phyloP scores from a whole-genome alignment of 169 alveolate genomes.

The Eimeria sp. region DNA sequence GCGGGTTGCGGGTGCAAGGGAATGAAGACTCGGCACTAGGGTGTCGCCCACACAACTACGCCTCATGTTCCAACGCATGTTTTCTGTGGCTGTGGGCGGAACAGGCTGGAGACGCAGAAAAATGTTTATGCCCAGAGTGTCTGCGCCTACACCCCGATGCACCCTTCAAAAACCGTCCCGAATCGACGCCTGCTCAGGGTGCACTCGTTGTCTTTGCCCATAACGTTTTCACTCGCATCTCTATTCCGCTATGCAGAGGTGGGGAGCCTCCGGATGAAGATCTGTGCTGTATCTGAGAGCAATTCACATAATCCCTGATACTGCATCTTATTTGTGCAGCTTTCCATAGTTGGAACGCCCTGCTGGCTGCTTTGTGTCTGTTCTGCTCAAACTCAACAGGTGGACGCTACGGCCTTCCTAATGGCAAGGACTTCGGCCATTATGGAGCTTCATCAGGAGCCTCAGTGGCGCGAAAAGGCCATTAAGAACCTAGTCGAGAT shows the following conservation, averaged over 20 bases:
- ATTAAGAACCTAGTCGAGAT: conserved; percentile 69
- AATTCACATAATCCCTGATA: neutral
- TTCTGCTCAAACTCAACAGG: neutral
- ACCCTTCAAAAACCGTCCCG: conserved; percentile 59
- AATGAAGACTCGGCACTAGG: conserved; percentile 1
- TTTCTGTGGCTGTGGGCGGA: neutral
- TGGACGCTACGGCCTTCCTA: conserved; percentile 70
- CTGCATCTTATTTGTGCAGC: neutral
- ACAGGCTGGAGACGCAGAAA: conserved; percentile 85
- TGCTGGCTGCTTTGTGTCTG: neutral
- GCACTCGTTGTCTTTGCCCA: conserved; percentile 76
- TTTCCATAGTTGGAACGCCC: neutral
- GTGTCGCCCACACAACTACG: neutral
- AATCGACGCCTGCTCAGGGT: conserved; percentile 77
- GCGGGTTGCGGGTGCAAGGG: neutral
- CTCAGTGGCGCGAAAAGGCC: conserved; percentile 69
- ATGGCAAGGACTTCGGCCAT: conserved; percentile 75
- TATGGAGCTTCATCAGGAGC: conserved; percentile 78
- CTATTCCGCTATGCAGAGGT: conserved; percentile 82
- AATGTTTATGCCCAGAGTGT: conserved; percentile 86
- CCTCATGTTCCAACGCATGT: neutral
- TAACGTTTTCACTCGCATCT: conserved; percentile 79
- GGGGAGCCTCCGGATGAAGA: neutral
- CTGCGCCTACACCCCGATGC: conserved; percentile 84
- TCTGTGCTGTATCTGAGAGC: neutral